Evolutionary conservation across 1,139 yeast species (phyloP).

Genomic region (Wickerhamiella infanticola): DNA sequence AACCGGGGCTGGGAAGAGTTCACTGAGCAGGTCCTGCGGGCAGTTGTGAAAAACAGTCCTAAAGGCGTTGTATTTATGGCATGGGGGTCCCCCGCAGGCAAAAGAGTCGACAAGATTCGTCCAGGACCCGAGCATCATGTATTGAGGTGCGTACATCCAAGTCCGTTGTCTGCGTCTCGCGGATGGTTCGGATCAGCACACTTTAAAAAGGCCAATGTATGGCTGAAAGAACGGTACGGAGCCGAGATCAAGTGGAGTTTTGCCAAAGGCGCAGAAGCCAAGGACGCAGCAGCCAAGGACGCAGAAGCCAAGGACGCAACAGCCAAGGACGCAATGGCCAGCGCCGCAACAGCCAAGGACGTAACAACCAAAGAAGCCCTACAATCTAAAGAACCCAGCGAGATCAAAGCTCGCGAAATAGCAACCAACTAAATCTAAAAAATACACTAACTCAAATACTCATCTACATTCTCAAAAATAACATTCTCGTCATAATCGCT

Average conservation of each 20-base stretch:
- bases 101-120: conserved; percentile 35
- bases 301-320: too few relatives aligned
- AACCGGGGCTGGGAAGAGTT: conserved; percentile 87
- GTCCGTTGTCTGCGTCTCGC: conserved; percentile 78
- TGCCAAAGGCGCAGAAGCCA: neutral
- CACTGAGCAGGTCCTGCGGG: conserved; percentile 54
- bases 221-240: conserved; percentile 40
- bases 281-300: too few relatives aligned
- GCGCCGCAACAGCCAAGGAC: too few relatives aligned
- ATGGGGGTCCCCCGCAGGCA: conserved; percentile 93
- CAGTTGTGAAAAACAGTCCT: conserved; percentile 29
- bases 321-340: too few relatives aligned
- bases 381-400: too few relatives aligned
- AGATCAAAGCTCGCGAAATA: too few relatives aligned
- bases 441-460: too few relatives aligned
- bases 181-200: conserved; percentile 68
- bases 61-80: conserved; percentile 63
- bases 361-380: too few relatives aligned
- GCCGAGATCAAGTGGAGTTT: conserved; percentile 52
- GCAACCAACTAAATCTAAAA: too few relatives aligned
- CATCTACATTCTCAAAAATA: too few relatives aligned
- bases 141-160: conserved; percentile 76
- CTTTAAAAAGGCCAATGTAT: conserved; percentile 55
- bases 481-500: neutral
- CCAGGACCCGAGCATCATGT: conserved; percentile 31